phyloP scores from a whole-genome alignment of 345 rosid species.

The Arabis alpina region DNA sequence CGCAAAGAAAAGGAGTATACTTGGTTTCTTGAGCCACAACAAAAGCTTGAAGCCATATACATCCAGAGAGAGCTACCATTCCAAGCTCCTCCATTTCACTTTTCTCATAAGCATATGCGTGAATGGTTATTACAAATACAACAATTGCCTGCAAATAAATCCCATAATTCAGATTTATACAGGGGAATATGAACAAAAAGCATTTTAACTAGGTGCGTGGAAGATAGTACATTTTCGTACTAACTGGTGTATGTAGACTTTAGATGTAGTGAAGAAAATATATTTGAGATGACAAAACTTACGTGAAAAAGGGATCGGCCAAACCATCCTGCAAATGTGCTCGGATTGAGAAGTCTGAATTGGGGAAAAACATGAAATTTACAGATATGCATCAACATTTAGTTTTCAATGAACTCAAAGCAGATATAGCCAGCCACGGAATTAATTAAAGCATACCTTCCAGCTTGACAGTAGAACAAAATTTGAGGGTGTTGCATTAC shows the following conservation, averaged over 20 bases:
- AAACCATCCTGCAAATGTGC: slow-evolving; percentile 99
- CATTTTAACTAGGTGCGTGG: slow-evolving; percentile 12
- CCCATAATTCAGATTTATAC: background rate
- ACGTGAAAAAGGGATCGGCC: slow-evolving; percentile 96
- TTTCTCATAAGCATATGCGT: slow-evolving; percentile 84
- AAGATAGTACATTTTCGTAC: background rate
- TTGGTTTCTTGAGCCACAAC: slow-evolving; percentile 93
- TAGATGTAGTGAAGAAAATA: background rate
- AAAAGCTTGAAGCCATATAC: slow-evolving; percentile 98
- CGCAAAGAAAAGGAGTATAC: slow-evolving; percentile 46
- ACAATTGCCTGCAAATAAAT: slow-evolving; percentile 78
- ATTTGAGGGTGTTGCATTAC: slow-evolving; percentile 99
- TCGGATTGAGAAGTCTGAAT: slow-evolving; percentile 94
- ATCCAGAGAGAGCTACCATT: slow-evolving; percentile 96
- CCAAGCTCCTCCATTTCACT: slow-evolving; percentile 97
- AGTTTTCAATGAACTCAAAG: background rate
- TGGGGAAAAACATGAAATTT: background rate
- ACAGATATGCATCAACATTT: slow-evolving; percentile 5
- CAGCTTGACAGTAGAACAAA: slow-evolving; percentile 97
- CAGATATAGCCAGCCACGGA: background rate
- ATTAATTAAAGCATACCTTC: slow-evolving; percentile 60
- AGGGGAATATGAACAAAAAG: background rate
- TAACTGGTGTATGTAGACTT: background rate
- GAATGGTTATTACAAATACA: slow-evolving; percentile 82
- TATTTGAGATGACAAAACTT: slow-evolving; percentile 42